Evolutionary conservation across 2,329 filamentous ascomycete species (phyloP), one percentile per base, ranked within the genome.

Genomic region (Gnomoniopsis sp.): DNA sequence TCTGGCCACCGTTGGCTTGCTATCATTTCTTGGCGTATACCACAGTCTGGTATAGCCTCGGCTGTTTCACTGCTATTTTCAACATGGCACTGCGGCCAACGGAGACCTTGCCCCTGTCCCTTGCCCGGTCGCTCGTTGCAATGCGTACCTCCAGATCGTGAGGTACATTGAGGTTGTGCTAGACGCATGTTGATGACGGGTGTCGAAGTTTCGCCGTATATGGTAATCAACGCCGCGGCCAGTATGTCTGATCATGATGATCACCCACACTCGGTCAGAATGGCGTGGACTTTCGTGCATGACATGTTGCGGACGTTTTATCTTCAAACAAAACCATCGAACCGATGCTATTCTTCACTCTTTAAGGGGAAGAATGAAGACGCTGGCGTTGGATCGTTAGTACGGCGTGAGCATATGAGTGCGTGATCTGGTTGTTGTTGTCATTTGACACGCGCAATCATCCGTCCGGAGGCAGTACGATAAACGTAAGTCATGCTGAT

Each of bases 21-120:
- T 23, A 23, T 3, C 46, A 19, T 47, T 22, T 26, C 36, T 44
- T 44, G 34, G 53, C 34, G 14, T 21, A 6, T 23, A 15, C 23
- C 15, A 23, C 43, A 36, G 36, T 50, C 44, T 38, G 19, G 26
- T 54, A 36, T 36, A 23, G 49, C 54, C 58, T 53, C 58, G 50
- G 50, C 51, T 58, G 50, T 58, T 60, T 58, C 50, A 58, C 26
- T 58, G 36, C 55, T 60, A 60, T 58, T 60, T 58, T 58, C 36
- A 50, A 60, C 46, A 41, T 30, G 47, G 52, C 55, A 54, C 52
- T 30, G 26, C 26, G 26, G 26, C 26, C 26, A 4, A 30, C 26
- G 8, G 44, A 55, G 38, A 4, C 38, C 47, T 34, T 56, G 53
- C 17, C 22, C 22, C n/a, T 12, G 36, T 36, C 30, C 46, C 50